A percentile compares a stretch with the other conserved stretches of the same genome.
phyloP scores from a whole-genome alignment of 352 stramenopile species.

The Globisporangium emineosum region DNA sequence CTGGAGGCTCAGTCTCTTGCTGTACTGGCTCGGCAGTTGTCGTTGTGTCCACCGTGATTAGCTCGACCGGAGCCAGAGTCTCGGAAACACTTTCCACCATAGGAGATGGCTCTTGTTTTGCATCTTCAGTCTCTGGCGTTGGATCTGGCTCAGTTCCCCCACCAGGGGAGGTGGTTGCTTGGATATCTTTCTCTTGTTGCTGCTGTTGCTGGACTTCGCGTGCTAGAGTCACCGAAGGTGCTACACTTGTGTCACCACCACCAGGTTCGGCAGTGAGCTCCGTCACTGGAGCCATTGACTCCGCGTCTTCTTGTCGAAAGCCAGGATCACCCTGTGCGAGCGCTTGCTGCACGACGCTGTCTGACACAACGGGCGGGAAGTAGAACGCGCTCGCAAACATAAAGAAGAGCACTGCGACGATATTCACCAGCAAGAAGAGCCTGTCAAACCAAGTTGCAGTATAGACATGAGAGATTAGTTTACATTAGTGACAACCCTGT shows the following conservation, averaged over 20 bases:
- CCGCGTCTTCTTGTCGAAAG: background rate
- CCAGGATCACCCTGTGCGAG: conserved; percentile 32
- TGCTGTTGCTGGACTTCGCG: background rate
- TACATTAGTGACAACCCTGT: background rate
- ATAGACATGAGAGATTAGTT: background rate
- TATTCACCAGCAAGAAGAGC: conserved; percentile 48
- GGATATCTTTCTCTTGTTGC: background rate
- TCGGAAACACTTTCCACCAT: background rate
- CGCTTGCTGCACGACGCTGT: conserved; percentile 34
- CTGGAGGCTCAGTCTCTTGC: background rate
- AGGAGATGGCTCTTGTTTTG: background rate
- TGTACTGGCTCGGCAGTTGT: background rate
- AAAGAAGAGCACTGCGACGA: conserved; percentile 40
- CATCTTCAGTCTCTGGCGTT: background rate
- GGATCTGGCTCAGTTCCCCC: background rate
- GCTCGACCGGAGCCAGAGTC: background rate
- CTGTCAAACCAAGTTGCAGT: conserved; percentile 14
- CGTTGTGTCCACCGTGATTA: background rate
- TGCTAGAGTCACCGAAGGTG: background rate
- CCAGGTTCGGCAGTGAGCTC: background rate
- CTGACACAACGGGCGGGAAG: conserved; percentile 35
- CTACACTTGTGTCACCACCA: background rate
- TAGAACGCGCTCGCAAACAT: conserved; percentile 53
- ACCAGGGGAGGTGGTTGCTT: background rate
- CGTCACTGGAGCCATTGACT: background rate